Evolutionary conservation across 1,284 basidiomycete genomes (phyloP), one percentile per base, ranked within the genome.

Genomic region (Heterobasidion irregulare): DNA sequence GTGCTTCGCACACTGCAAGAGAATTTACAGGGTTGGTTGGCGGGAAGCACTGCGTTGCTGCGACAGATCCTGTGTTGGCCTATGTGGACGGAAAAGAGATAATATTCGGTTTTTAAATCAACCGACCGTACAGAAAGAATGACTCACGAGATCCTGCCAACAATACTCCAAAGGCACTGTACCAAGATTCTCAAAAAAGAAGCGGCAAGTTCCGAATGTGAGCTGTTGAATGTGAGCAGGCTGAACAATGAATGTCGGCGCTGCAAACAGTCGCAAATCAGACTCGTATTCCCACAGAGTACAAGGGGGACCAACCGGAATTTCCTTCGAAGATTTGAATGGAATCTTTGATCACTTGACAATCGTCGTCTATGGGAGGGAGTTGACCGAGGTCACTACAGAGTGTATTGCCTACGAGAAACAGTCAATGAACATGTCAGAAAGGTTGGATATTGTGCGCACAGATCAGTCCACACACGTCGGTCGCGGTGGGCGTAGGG

Each of bases 121-220:
- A 26, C 26, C 26, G 6, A 13, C 16, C n/a, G 12, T 33, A 12
- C 5, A 48, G 12, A 32, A 35, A 16, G 15, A 8, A 49, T 7
- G 7, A 26, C 55, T 8, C 15, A 54, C 54, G 18, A 58, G 41
- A 35, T 53, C 48, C 47, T 50, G 26, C 54, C 55, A 67, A 59
- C 66, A 68, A 58, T 59, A 65, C 52, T 64, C 62, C 18, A 67
- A 53, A 16, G 63, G 41, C 1, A 43, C 26, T 16, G 56, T 50
- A 36, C 58, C 59, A 43, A 62, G 56, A 57, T 66, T 66, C 57
- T 64, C 58, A 51, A 65, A 65, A 61, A 63, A 65, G 57, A 64
- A 59, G 41, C 63, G 62, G 56, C 66, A 68, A 8, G 67, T 68
- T 35, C 65, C 62, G 60, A 64, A 67, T 15, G 63, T 57, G 50